Percentiles rank a stretch among this genome's conserved stretches.
phyloP scores from a whole-genome alignment of 208 protist genomes.

The Leptomonas pyrrhocoris region DNA sequence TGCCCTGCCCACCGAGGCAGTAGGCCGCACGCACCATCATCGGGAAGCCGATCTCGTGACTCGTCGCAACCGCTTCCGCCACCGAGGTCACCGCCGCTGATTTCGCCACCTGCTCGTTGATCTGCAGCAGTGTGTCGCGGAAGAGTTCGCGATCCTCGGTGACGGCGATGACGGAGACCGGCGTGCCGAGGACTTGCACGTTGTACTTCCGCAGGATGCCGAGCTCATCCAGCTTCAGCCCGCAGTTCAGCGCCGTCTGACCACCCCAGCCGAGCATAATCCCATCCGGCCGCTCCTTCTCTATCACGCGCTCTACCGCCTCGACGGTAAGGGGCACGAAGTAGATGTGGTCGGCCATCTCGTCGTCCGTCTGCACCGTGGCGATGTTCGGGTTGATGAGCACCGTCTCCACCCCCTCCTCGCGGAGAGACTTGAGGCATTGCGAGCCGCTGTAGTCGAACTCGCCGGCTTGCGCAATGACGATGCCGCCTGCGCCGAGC shows the following conservation, averaged over 20 bases:
- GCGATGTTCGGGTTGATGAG: conserved; percentile 99
- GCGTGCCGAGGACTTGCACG: conserved; percentile 96
- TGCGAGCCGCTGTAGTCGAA: conserved; percentile 99
- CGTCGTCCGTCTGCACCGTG: conserved; percentile 97
- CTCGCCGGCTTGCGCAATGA: conserved; percentile 99
- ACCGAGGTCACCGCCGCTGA: conserved; percentile 81
- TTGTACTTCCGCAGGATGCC: conserved; percentile 94
- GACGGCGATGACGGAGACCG: conserved; percentile 94
- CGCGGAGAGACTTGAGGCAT: conserved; percentile 98
- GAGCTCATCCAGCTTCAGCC: conserved; percentile 91
- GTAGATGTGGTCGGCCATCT: conserved; percentile 97
- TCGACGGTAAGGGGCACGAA: conserved; percentile 96
- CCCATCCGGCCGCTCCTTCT: conserved; percentile 94
- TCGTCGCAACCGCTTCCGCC: conserved; percentile 69
- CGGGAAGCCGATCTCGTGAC: conserved; percentile 93
- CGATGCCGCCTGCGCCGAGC: conserved; percentile 95
- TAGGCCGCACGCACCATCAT: conserved; percentile 98
- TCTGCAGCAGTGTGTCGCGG: conserved; percentile 95
- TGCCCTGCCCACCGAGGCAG: conserved; percentile 97
- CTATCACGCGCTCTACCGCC: conserved; percentile 94
- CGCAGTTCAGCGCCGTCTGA: conserved; percentile 99
- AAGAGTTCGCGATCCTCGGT: conserved; percentile 99
- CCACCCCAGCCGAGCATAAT: conserved; percentile 98
- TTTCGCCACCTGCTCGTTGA: conserved; percentile 94
- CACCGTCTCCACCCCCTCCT: conserved; percentile 97